Evolutionary conservation across 768 basidiomycete genomes (phyloP).

Genomic region (Auricularia heimuer): DNA sequence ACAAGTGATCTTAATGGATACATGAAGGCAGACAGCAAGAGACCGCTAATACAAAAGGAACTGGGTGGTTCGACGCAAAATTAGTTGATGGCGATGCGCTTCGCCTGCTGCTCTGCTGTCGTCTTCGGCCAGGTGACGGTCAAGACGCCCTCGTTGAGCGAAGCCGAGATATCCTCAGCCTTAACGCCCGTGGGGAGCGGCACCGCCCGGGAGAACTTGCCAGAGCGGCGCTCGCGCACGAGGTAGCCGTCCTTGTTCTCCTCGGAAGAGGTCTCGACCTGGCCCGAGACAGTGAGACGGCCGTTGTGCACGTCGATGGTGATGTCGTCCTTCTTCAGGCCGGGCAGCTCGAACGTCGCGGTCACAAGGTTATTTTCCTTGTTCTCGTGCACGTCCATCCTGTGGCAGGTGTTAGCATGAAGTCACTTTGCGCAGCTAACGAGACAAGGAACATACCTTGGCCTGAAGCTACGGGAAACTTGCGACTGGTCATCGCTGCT

Average conservation of each 20-base stretch:
- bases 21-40: background rate
- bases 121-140: conserved; percentile 45
- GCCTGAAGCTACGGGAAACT: background rate
- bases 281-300: conserved; percentile 39
- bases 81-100: background rate
- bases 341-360: conserved; percentile 48
- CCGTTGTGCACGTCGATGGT: conserved; percentile 32
- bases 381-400: conserved; percentile 39
- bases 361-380: conserved; percentile 32
- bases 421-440: too few relatives aligned
- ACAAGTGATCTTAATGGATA: too few relatives aligned
- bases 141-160: conserved; percentile 42
- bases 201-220: conserved; percentile 41
- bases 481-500: background rate
- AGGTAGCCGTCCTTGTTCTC: conserved; percentile 27
- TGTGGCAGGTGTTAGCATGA: background rate
- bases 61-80: background rate
- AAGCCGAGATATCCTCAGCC: conserved; percentile 30
- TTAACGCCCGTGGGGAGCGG: conserved; percentile 40
- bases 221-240: conserved; percentile 38
- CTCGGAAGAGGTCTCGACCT: conserved; percentile 23
- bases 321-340: conserved; percentile 33
- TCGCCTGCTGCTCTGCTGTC: conserved; percentile 17
- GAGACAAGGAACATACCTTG: background rate
- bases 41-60: background rate